These are phyloP conservation scores for Aspergillus nidulans DNA, from an alignment of 495 filamentous ascomycete genomes.

Conservation along the genomic window DNA sequence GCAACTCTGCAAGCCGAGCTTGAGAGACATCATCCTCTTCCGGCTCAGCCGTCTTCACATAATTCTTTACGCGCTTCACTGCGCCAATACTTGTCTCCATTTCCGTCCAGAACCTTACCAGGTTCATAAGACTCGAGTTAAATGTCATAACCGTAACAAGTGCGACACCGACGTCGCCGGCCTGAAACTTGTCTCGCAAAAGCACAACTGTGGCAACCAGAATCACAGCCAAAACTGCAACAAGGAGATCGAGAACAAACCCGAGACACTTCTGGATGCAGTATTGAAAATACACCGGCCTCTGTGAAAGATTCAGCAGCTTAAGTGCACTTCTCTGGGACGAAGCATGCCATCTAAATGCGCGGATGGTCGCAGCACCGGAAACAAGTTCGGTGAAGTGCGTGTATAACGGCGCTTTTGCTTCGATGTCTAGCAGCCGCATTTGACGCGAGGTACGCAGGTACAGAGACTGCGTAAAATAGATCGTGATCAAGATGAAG, in stretches of 20 bases:
- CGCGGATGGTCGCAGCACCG: slow-evolving; percentile 67
- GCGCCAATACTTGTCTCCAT: slow-evolving; percentile 52
- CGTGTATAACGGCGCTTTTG: slow-evolving; percentile 63
- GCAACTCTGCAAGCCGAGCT: background rate
- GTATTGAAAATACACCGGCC: slow-evolving; percentile 54
- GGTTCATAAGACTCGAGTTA: slow-evolving; percentile 39
- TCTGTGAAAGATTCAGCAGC: slow-evolving; percentile 55
- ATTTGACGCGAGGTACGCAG: slow-evolving; percentile 59
- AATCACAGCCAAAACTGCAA: slow-evolving; percentile 52
- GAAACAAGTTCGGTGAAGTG: slow-evolving; percentile 62
- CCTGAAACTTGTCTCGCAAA: slow-evolving; percentile 33
- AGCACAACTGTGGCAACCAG: slow-evolving; percentile 42
- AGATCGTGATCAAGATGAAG: slow-evolving; percentile 30
- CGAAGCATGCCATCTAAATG: slow-evolving; percentile 53
- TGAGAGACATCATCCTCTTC: slow-evolving; percentile 19
- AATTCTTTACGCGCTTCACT: slow-evolving; percentile 37
- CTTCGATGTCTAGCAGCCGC: slow-evolving; percentile 53
- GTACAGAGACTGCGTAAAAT: slow-evolving; percentile 49
- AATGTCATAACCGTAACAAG: slow-evolving; percentile 51
- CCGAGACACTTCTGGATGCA: slow-evolving; percentile 68
- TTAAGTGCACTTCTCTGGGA: slow-evolving; percentile 38
- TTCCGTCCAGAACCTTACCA: slow-evolving; percentile 45
- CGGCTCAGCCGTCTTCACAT: slow-evolving; percentile 16
- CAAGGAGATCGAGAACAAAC: slow-evolving; percentile 58
- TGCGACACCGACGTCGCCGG: slow-evolving; percentile 62